A percentile compares a stretch with the other conserved stretches of the same genome.
phyloP scores from a whole-genome alignment of 331 rosid species.

The Arachis monticola region DNA sequence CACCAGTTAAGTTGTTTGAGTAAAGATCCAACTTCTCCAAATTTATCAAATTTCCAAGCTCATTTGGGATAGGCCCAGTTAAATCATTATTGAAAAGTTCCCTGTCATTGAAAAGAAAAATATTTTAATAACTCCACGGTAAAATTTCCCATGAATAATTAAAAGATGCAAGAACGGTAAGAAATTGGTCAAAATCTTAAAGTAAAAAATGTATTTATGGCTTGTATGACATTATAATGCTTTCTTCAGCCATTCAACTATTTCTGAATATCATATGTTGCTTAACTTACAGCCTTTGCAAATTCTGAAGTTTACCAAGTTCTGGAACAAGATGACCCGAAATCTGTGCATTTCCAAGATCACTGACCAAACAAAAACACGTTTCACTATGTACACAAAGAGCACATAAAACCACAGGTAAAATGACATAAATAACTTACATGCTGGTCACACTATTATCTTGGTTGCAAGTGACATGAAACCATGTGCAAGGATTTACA shows the following conservation, averaged over 20 bases:
- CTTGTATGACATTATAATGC: neutral
- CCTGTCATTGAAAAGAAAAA: constrained; percentile 49
- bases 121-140: constrained; percentile 3
- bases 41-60: constrained; percentile 79
- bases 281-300: constrained; percentile 90
- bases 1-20: constrained; percentile 63
- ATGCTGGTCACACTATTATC: constrained; percentile 65
- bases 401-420: neutral
- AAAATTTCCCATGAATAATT: constrained; percentile 18
- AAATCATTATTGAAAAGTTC: constrained; percentile 86
- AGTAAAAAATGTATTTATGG: neutral
- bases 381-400: constrained; percentile 17
- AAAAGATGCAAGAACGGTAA: constrained; percentile 4
- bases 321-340: constrained; percentile 72
- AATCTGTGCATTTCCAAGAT: constrained; percentile 94
- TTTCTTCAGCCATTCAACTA: constrained; percentile 27
- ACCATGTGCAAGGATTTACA: constrained; percentile 82
- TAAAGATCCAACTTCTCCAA: constrained; percentile 98
- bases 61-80: constrained; percentile 72
- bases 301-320: constrained; percentile 76
- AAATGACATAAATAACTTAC: constrained; percentile 48
- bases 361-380: constrained; percentile 50
- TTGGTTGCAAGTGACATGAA: constrained; percentile 60
- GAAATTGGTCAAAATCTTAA: neutral
- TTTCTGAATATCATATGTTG: neutral